Evolutionary conservation across 345 rosid species (phyloP).

Genomic region (Syzygium jambos): DNA sequence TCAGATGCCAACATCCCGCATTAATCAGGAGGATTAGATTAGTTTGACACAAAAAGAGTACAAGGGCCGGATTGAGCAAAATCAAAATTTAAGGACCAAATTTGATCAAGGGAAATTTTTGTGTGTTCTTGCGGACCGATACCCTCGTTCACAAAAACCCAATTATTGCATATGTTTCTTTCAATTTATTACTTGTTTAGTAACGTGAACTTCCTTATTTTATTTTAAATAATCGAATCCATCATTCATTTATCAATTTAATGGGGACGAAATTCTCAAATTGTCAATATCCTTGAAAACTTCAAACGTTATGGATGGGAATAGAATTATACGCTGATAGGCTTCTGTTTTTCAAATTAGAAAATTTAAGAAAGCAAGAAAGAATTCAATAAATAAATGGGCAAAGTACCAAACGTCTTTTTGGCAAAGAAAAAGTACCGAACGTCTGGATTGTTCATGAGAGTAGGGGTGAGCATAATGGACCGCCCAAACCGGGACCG

Average conservation of each 20-base stretch:
- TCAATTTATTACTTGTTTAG: not conserved
- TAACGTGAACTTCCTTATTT: not conserved
- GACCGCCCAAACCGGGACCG: no score
- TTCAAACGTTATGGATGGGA: no score
- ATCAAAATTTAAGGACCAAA: not conserved
- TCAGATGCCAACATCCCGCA: not conserved
- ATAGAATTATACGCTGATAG: no score
- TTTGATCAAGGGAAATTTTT: not conserved
- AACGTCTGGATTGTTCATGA: not conserved
- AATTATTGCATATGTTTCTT: not conserved
- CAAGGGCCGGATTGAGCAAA: not conserved
- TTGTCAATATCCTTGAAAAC: not conserved
- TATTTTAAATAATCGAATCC: not conserved
- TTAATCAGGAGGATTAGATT: not conserved
- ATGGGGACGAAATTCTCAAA: not conserved
- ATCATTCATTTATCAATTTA: not conserved
- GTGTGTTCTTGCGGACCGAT: accelerated
- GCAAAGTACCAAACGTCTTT: not conserved
- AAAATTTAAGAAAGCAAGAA: not conserved
- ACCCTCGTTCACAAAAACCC: not conserved
- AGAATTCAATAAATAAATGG: not conserved
- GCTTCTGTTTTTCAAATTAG: no score
- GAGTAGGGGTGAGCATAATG: no score
- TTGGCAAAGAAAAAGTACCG: not conserved
- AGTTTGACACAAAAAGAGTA: accelerated